Base-by-base conservation (phyloP, 768 basidiomycete genomes). In the Russula ochroleuca region DNA sequence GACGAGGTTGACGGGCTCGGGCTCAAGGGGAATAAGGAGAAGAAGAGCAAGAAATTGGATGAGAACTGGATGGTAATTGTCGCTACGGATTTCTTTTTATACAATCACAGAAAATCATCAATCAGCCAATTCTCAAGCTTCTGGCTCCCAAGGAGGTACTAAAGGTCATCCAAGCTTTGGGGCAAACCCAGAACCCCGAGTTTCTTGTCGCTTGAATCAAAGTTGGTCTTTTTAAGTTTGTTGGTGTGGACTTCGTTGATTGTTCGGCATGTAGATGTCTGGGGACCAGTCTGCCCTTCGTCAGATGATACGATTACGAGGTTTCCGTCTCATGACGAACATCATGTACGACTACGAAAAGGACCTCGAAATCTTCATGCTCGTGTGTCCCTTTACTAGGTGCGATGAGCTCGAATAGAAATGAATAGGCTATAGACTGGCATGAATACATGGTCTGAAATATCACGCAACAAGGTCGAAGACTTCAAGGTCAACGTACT, bases 301-400 rank as follows among this genome's bases (percentile, higher is more conserved):
- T 35, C 86, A 93, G 72, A 80, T 98, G 53, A 88, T 97, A 85
- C 88, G 94, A 5, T 78, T 98, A 70, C 92, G 97, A 71, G 95
- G 95, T 2, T 91, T 95, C 73, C 90, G 88, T 74, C 77, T 94
- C 17, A 95, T 98, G 92, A 87, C 85, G 50, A 92, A 90, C 70
- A 80, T 98, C 43, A 76, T 98, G 35, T 84, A 89, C 41, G 94
- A 98, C 70, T 78, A 93, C 67, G 71, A 71, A 13, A 78, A 81
- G 19, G 92, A 98, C 70, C 53, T 77, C 37, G 91, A 94, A 45
- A 77, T 96, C 45, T 75, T 86, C n/a, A 73, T 79, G 14, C 74
- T 87, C 68, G 94, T 94, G 65, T 49, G 89, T 77, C 58, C 41
- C 47, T 57, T 35, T 15, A 19, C 7, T 13, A 38, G 14, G 15